Evolutionary conservation across 345 rosid species (phyloP), one percentile per base, ranked within the genome.

Genomic region (Pistacia vera): DNA sequence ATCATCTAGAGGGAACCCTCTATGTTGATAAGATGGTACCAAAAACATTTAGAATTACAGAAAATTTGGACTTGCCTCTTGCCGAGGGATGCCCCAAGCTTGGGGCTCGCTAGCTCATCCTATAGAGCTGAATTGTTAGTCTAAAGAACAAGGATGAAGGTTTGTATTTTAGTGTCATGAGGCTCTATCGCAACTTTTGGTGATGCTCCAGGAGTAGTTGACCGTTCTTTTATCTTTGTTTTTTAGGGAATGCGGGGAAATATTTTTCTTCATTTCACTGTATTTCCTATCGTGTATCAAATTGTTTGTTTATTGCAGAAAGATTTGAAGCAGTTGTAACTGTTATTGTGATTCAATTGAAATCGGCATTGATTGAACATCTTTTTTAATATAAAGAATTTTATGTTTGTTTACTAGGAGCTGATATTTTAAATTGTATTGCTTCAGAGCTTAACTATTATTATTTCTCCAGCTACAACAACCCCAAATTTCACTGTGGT

Each of bases 21-120:
- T 93, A 91, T 16, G 97, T 91, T 44, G 98, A 94, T 82, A 92
- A 90, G 88, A 93, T 93, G 97, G 76, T 86, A 20, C 89, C 87
- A 11, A 90, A 88, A 81, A 93, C 99, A 6, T 93, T 93, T 83
- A 88, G 98, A 84, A 84, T 85, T 14, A 88, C 82, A 5, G 87
- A 95, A n/a, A 93, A 93, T 66, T 81, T 95, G 79, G 92, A 86
- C 66, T 80, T 93, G 77, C 98, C 99, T 71, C 88, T 95, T 22
- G 92, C 97, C 0, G 90, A 91, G 0, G 95, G 92, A 3, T 92
- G 97, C 81, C 96, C 97, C 5, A 82, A 89, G 77, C 90, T 90
- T 20, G 97, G 99, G 4, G 78, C 76, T 44, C 82, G 69, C 67
- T 85, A 84, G 71, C 48, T 57, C 66, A 10, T 41, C 16, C 46